A percentile compares a stretch with the other conserved stretches of the same genome.
Evolutionary conservation across 495 filamentous ascomycete species (phyloP).

Genomic region (Filosporella fistucella): DNA sequence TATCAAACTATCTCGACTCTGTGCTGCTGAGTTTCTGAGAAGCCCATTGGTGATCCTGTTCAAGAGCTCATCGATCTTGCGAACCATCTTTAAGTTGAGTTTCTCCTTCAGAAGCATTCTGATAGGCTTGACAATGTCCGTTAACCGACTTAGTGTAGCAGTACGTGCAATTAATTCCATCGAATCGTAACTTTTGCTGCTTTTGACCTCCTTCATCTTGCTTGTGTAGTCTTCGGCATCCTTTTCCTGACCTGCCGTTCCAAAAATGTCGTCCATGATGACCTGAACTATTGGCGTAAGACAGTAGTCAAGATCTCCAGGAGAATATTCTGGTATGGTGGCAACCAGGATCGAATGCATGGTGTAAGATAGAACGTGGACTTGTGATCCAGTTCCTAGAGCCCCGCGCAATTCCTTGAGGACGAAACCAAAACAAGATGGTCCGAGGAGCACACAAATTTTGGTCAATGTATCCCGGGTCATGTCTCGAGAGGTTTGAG

Average conservation of each 20-base stretch:
- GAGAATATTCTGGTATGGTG: constrained; percentile 65
- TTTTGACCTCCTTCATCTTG: constrained; percentile 96
- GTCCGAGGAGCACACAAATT: constrained; percentile 73
- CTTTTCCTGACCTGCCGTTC: constrained; percentile 92
- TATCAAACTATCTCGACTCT: constrained; percentile 71
- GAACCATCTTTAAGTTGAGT: constrained; percentile 69
- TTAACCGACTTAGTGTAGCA: constrained; percentile 68
- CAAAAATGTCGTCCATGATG: constrained; percentile 97
- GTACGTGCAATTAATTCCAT: constrained; percentile 89
- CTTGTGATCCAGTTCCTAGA: constrained; percentile 79
- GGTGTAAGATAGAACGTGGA: constrained; percentile 93
- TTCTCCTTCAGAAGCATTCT: constrained; percentile 76
- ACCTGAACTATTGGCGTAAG: constrained; percentile 69
- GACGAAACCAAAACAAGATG: constrained; percentile 83
- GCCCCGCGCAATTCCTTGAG: constrained; percentile 84
- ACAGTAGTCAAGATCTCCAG: constrained; percentile 89
- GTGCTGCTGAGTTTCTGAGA: constrained; percentile 68
- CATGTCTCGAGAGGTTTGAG: constrained; percentile 85
- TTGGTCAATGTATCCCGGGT: constrained; percentile 82
- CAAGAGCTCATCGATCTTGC: constrained; percentile 87
- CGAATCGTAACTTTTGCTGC: constrained; percentile 94
- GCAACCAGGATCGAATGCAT: constrained; percentile 86
- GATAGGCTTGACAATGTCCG: constrained; percentile 69
- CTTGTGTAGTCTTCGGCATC: constrained; percentile 93
- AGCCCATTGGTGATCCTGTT: constrained; percentile 79